These are phyloP conservation scores for Magnusiomyces clavatus DNA, from an alignment of 1,139 yeast genomes.

Conservation along the genomic window DNA sequence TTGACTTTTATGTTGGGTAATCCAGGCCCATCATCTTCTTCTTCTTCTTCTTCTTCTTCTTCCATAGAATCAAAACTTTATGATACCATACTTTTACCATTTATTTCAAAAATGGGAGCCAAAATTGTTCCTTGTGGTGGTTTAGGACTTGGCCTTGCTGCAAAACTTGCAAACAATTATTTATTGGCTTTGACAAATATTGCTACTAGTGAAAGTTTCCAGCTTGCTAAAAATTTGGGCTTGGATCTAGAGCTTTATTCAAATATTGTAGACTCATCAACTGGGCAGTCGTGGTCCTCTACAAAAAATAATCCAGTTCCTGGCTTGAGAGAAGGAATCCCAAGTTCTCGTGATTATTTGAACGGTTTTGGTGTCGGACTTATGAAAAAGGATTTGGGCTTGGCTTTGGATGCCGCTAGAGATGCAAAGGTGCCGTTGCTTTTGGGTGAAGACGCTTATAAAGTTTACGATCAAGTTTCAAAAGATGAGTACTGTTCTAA, in stretches of 20 bases:
- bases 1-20: constrained; percentile 51
- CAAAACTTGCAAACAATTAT: constrained; percentile 53
- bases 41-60: neutral
- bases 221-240: constrained; percentile 48
- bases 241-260: constrained; percentile 45
- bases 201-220: constrained; percentile 56
- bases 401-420: constrained; percentile 45
- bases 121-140: constrained; percentile 49
- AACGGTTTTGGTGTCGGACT: constrained; percentile 52
- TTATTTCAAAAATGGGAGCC: constrained; percentile 45
- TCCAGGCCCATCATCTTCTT: constrained; percentile 26
- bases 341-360: constrained; percentile 42
- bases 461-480: constrained; percentile 26
- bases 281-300: constrained; percentile 56
- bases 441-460: constrained; percentile 26
- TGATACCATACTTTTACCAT: constrained; percentile 14
- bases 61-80: neutral
- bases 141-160: constrained; percentile 53
- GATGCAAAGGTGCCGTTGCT: constrained; percentile 22
- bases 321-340: constrained; percentile 41
- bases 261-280: constrained; percentile 47
- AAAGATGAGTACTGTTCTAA: constrained; percentile 18
- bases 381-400: constrained; percentile 50
- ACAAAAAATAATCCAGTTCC: constrained; percentile 55
- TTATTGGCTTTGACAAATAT: constrained; percentile 50